These are phyloP conservation scores for Triangularia setosa DNA, from an alignment of 2,329 filamentous ascomycete genomes.

Conservation along the genomic window DNA sequence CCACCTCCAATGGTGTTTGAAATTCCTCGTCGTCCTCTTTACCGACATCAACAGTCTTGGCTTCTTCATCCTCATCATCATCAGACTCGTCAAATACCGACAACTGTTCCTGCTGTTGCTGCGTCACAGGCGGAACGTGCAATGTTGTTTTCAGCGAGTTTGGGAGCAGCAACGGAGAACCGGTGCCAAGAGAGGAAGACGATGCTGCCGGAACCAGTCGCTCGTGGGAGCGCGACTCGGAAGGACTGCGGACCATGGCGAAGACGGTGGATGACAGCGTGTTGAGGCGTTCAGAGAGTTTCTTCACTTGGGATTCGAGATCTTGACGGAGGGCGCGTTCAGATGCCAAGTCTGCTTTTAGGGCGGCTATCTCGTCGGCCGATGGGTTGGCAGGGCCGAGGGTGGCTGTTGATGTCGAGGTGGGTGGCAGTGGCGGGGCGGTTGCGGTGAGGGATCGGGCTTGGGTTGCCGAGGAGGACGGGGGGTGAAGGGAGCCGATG, in stretches of 20 bases:
- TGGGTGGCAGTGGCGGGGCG: constrained; percentile 33
- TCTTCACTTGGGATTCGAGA: constrained; percentile 54
- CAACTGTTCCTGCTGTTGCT: constrained; percentile 17
- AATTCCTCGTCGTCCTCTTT: constrained; percentile 34
- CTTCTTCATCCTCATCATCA: constrained; percentile 35
- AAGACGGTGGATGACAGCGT: constrained; percentile 41
- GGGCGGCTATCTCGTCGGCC: constrained; percentile 13
- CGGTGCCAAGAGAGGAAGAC: not conserved
- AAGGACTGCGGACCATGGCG: constrained; percentile 34
- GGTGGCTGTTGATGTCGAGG: constrained; percentile 43
- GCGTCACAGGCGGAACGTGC: constrained; percentile 2
- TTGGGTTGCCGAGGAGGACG: constrained; percentile 32
- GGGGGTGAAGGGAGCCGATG: constrained; percentile 40
- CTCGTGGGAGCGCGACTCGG: constrained; percentile 34
- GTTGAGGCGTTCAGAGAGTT: constrained; percentile 48
- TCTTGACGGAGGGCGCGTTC: constrained; percentile 54
- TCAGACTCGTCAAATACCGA: constrained; percentile 33
- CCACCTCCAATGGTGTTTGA: constrained; percentile 49
- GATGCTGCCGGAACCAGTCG: constrained; percentile 19
- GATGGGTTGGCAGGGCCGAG: constrained; percentile 31
- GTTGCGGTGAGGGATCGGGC: constrained; percentile 23
- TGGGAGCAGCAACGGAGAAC: constrained; percentile 17
- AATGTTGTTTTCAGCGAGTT: constrained; percentile 15
- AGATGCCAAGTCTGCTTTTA: constrained; percentile 46
- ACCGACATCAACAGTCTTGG: not conserved